Conservation (phyloP, 2,329 filamentous ascomycete genomes). For the Madurella fahalii region DNA sequence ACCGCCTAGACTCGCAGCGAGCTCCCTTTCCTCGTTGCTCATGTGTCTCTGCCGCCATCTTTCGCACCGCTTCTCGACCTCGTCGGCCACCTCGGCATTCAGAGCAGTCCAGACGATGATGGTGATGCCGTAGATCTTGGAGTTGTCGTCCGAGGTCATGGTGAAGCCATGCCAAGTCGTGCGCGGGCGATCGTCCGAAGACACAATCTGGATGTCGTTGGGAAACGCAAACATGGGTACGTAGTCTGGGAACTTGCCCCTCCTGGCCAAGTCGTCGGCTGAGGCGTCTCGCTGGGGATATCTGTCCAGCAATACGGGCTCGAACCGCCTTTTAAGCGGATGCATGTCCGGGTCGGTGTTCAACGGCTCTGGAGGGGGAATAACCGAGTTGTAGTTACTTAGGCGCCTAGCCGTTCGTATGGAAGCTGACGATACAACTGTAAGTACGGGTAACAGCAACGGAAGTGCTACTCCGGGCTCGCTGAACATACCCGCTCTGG, state of each 20-base stretch:
- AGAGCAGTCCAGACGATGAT: slow-evolving; percentile 91
- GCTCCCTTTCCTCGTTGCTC: slow-evolving; percentile 83
- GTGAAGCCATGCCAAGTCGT: slow-evolving; percentile 99
- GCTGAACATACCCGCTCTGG: slow-evolving; percentile 60
- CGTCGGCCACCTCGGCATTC: slow-evolving; percentile 74
- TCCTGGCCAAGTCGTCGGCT: slow-evolving; percentile 75
- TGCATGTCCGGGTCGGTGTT: slow-evolving; percentile 91
- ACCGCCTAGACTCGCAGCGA: slow-evolving; percentile 87
- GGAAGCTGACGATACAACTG: slow-evolving; percentile 41
- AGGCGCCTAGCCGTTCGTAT: slow-evolving; percentile 79
- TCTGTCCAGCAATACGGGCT: slow-evolving; percentile 91
- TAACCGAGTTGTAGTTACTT: slow-evolving; percentile 98
- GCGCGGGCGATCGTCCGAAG: slow-evolving; percentile 84
- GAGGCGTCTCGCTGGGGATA: slow-evolving; percentile 81
- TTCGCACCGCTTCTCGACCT: slow-evolving; percentile 78
- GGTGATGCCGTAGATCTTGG: slow-evolving; percentile 86
- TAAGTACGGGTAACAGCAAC: slow-evolving; percentile 1
- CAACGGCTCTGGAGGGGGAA: slow-evolving; percentile 86
- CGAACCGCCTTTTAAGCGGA: slow-evolving; percentile 86
- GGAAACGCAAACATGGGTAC: slow-evolving; percentile 99
- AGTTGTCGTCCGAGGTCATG: slow-evolving; percentile 91
- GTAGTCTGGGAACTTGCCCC: slow-evolving; percentile 91
- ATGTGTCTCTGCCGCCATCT: slow-evolving; percentile 82
- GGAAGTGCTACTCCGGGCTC: slow-evolving; percentile 1
- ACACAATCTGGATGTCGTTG: slow-evolving; percentile 95